Conservation (phyloP, 2,329 filamentous ascomycete genomes). For the Dothideomycetes sp. region DNA sequence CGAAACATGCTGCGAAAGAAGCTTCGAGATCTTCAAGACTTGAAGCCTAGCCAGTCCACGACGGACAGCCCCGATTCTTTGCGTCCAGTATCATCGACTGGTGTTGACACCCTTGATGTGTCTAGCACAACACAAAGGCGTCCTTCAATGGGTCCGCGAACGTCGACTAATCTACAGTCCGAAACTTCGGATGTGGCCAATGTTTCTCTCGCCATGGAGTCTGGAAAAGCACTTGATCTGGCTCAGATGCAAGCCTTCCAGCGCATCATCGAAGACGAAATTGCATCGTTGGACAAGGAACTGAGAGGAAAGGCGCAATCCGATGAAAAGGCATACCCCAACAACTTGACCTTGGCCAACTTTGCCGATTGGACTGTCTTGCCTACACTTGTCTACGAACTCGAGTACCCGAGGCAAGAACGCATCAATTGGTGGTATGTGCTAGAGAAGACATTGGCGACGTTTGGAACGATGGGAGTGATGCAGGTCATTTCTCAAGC, state of each 20-base stretch:
- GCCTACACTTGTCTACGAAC: slow-evolving; percentile 70
- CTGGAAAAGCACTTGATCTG: slow-evolving; percentile 48
- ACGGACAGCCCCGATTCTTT: slow-evolving; percentile 27
- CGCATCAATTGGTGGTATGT: slow-evolving; percentile 67
- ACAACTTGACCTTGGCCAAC: slow-evolving; percentile 52
- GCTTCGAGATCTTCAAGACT: slow-evolving; percentile 49
- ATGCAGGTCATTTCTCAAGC: slow-evolving; percentile 73
- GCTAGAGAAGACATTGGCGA: slow-evolving; percentile 60
- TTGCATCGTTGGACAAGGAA: slow-evolving; percentile 55
- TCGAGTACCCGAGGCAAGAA: slow-evolving; percentile 65
- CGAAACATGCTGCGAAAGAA: slow-evolving; percentile 36
- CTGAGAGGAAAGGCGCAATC: slow-evolving; percentile 53
- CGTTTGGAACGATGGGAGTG: slow-evolving; percentile 63
- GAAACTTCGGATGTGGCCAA: slow-evolving; percentile 50
- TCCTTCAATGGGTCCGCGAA: slow-evolving; percentile 29
- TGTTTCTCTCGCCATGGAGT: slow-evolving; percentile 54
- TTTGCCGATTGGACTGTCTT: slow-evolving; percentile 66
- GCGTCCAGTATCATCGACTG: slow-evolving; percentile 7
- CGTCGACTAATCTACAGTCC: slow-evolving; percentile 35
- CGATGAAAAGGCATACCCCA: slow-evolving; percentile 50
- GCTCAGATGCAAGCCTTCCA: slow-evolving; percentile 57
- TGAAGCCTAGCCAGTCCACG: slow-evolving; percentile 34
- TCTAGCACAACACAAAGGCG: slow-evolving; percentile 16
- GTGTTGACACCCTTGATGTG: slow-evolving; percentile 14
- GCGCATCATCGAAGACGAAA: slow-evolving; percentile 57